Percentiles rank a stretch among this genome's conserved stretches.
Conservation (phyloP, 805 yeast species). For the Myxozyma kluyveri region DNA sequence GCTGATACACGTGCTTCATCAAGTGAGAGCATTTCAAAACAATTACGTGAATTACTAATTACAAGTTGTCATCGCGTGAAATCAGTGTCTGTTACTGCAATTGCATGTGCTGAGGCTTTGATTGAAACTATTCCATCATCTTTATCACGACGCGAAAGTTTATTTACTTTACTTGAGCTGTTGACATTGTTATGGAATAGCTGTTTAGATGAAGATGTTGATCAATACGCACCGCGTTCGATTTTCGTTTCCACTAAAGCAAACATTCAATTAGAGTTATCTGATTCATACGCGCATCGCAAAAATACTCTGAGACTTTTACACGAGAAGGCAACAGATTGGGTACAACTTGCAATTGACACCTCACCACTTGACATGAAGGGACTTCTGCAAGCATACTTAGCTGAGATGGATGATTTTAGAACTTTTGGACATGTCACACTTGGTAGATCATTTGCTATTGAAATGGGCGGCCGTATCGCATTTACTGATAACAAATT, state of each 20-base stretch:
- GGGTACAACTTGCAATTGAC: slow-evolving; percentile 61
- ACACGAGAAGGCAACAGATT: slow-evolving; percentile 55
- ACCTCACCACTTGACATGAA: slow-evolving; percentile 72
- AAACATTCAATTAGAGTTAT: slow-evolving; percentile 53
- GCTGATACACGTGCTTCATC: slow-evolving; percentile 58
- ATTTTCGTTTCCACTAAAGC: slow-evolving; percentile 51
- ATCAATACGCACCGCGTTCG: slow-evolving; percentile 81
- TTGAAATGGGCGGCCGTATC: slow-evolving; percentile 78
- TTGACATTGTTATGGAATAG: slow-evolving; percentile 74
- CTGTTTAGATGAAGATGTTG: slow-evolving; percentile 76
- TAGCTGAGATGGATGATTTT: slow-evolving; percentile 48
- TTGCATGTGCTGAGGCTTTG: slow-evolving; percentile 68
- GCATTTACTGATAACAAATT: slow-evolving; percentile 66
- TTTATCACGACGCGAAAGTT: slow-evolving; percentile 67
- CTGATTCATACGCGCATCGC: slow-evolving; percentile 79
- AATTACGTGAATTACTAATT: slow-evolving; percentile 64
- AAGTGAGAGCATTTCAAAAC: slow-evolving; percentile 59
- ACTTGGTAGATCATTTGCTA: slow-evolving; percentile 85
- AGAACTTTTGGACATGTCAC: slow-evolving; percentile 49
- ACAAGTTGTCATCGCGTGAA: slow-evolving; percentile 75
- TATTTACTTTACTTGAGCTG: slow-evolving; percentile 78
- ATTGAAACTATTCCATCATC: slow-evolving; percentile 69
- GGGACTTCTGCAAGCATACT: slow-evolving; percentile 73
- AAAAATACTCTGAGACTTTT: slow-evolving; percentile 60
- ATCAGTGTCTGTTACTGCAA: slow-evolving; percentile 74